These are phyloP conservation scores for Dispira parvispora DNA, from an alignment of 192 early-diverging fungal genomes.

Conservation along the genomic window DNA sequence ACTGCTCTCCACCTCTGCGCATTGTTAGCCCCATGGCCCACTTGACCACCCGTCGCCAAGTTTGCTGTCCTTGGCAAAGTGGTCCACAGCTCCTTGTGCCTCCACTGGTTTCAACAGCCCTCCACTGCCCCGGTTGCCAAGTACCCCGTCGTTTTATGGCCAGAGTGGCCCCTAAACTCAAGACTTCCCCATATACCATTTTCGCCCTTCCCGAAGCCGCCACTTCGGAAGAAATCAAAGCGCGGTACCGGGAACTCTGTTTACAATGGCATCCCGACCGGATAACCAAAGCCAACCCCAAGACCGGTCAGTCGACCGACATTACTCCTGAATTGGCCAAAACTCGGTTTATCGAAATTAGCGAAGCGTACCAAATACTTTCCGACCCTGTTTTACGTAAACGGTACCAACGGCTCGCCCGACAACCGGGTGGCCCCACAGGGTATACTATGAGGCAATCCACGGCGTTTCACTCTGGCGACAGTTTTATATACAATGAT, in stretches of 20 bases:
- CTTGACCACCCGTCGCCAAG: too few relatives aligned
- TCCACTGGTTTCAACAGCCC: too few relatives aligned
- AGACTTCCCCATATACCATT: neutral
- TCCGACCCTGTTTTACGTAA: neutral
- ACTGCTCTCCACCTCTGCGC: too few relatives aligned
- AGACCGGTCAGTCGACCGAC: neutral
- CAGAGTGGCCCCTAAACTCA: too few relatives aligned
- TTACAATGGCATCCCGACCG: slow-evolving; percentile 10
- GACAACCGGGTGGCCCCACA: neutral
- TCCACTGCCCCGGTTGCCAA: too few relatives aligned
- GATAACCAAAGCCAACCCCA: neutral
- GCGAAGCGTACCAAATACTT: slow-evolving; percentile 6
- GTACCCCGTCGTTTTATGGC: too few relatives aligned
- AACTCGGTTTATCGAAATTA: slow-evolving; percentile 7
- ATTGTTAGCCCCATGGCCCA: too few relatives aligned
- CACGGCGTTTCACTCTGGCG: neutral
- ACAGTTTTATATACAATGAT: slow-evolving; percentile 6
- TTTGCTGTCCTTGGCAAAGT: too few relatives aligned
- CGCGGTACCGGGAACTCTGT: slow-evolving; percentile 10
- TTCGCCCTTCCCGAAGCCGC: neutral
- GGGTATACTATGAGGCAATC: neutral
- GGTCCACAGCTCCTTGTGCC: too few relatives aligned
- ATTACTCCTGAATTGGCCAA: neutral
- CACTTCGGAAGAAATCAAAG: slow-evolving; percentile 4
- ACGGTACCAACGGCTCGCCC: neutral